Conservation (phyloP, 257 asterid genomes). For the Nicotiana tomentosiformis region DNA sequence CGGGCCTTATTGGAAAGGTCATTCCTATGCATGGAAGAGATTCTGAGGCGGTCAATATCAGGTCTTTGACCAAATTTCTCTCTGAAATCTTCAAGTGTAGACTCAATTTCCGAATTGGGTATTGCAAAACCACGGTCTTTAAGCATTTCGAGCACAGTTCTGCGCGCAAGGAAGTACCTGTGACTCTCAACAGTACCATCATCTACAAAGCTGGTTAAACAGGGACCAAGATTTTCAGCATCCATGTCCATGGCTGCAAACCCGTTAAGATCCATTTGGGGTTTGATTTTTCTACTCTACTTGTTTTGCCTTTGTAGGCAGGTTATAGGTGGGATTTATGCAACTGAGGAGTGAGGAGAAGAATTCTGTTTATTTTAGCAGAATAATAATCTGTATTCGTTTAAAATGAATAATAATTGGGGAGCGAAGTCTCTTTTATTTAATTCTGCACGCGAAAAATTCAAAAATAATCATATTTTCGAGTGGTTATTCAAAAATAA, state of each 20-base stretch:
- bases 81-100: constrained; percentile 61
- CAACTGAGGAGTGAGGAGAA: neutral
- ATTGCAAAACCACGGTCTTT: constrained; percentile 84
- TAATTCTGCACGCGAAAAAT: no score
- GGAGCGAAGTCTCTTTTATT: no score
- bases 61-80: constrained; percentile 43
- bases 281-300: no score
- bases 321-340: neutral
- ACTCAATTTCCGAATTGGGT: constrained; percentile 56
- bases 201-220: constrained; percentile 51
- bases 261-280: constrained; percentile 6
- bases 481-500: no score
- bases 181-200: constrained; percentile 64
- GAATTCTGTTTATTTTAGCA: neutral
- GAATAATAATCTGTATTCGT: no score
- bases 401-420: no score
- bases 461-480: no score
- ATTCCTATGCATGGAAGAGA: constrained; percentile 56
- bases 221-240: constrained; percentile 21
- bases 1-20: constrained; percentile 74
- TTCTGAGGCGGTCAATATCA: constrained; percentile 39
- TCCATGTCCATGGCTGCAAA: constrained; percentile 24
- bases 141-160: constrained; percentile 83
- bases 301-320: no score
- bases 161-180: constrained; percentile 67